Evolutionary conservation across 2,329 filamentous ascomycete species (phyloP), one percentile per base, ranked within the genome.

Genomic region (Chaetomium strumarium): DNA sequence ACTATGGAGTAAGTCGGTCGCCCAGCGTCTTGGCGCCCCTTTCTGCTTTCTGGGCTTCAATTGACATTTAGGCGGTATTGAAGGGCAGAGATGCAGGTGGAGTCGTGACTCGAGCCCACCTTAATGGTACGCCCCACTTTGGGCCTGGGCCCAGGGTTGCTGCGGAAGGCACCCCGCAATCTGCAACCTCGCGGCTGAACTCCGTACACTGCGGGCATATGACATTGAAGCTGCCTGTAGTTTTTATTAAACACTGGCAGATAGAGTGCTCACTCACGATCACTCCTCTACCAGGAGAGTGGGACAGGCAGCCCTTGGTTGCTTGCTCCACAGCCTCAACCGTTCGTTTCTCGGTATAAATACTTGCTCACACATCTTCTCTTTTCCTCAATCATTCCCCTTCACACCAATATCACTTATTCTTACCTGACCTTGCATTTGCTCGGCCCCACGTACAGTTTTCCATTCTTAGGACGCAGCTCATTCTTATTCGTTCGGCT

Each of bases 21-120:
- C 24, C 4, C 24, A 24, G 24, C 24, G 12, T 36, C 40, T 51
- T 49, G 48, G 48, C 52, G 40, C 30, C 55, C 51, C 55, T 51
- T 49, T 37, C 41, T 42, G 37, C 55, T 51, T 49, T 37, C 41
- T 42, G 37, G 24, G 33, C 24, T 24, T 24, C 24, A 24, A 24
- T 7, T 24, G 24, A 56, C 31, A 52, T 58, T 58, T 57, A 53
- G 56, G 56, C 55, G 59, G 57, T 44, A 42, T 36, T 17, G 30
- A 24, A 39, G 40, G 54, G 59, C 59, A 59, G 45, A 59, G 55
- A 48, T n/a, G n/a, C n/a, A n/a, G n/a, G n/a, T n/a, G n/a, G n/a
- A n/a, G n/a, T n/a, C n/a, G n/a, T n/a, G n/a, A n/a, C n/a, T n/a
- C n/a, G n/a, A n/a, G n/a, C 19, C 45, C 41, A 24, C 24, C 14